A percentile compares a stretch with the other conserved stretches of the same genome.
Conservation (phyloP, 2,329 filamentous ascomycete genomes). For the Trichoderma guizhouense region DNA sequence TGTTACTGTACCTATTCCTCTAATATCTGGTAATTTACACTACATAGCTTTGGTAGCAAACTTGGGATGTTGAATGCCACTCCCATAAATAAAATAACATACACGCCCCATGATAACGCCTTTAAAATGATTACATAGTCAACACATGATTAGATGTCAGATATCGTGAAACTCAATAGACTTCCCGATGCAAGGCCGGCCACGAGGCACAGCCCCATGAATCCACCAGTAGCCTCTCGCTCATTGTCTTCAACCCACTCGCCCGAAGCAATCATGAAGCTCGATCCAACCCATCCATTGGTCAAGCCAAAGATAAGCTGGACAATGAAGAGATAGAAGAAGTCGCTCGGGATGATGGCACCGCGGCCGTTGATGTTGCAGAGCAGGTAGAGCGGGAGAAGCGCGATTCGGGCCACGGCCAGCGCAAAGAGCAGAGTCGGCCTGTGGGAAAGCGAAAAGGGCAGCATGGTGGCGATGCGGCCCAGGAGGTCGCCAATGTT, state of each 20-base stretch:
- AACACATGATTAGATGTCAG: conserved; percentile 35
- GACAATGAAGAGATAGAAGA: conserved; percentile 82
- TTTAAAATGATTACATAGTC: not conserved
- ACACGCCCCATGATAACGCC: not conserved
- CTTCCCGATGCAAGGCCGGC: conserved; percentile 81
- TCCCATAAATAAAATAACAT: not conserved
- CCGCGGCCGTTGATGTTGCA: conserved; percentile 83
- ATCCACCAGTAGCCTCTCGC: conserved; percentile 82
- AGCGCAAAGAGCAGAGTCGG: conserved; percentile 67
- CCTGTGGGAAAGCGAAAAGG: conserved; percentile 54
- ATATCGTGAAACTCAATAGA: conserved; percentile 76
- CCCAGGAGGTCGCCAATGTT: conserved; percentile 83
- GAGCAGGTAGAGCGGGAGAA: conserved; percentile 81
- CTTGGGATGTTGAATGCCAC: not conserved
- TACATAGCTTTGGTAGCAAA: not conserved
- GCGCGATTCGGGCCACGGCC: conserved; percentile 61
- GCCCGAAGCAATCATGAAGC: conserved; percentile 85
- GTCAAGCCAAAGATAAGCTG: conserved; percentile 80
- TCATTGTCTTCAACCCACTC: conserved; percentile 81
- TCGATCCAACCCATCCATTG: conserved; percentile 83
- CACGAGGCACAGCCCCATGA: conserved; percentile 91
- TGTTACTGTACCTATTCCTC: not conserved
- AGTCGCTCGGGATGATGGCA: conserved; percentile 71
- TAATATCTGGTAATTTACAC: not conserved
- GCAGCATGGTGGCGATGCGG: conserved; percentile 63